Percentiles rank a stretch among this genome's conserved stretches.
Evolutionary conservation across 306 rosid genomes (phyloP).

Genomic region (Dryas alaskensis): DNA sequence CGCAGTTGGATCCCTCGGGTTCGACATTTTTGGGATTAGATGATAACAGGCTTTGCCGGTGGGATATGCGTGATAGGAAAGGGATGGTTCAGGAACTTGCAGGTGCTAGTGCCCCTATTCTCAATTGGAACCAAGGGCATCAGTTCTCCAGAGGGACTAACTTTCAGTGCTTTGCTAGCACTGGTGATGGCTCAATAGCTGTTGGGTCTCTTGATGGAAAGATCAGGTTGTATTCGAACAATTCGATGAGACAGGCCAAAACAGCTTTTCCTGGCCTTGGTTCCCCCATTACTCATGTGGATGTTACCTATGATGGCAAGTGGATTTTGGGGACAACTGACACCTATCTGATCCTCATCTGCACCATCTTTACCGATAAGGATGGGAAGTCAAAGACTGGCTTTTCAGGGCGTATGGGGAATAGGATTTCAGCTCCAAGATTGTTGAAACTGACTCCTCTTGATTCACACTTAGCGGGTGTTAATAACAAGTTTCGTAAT

Average conservation of each 20-base stretch:
- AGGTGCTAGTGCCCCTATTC: slow-evolving; percentile 53
- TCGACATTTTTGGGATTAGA: slow-evolving; percentile 93
- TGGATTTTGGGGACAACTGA: slow-evolving; percentile 96
- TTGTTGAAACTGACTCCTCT: slow-evolving; percentile 87
- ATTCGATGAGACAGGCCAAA: slow-evolving; percentile 87
- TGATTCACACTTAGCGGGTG: slow-evolving; percentile 92
- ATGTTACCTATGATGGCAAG: slow-evolving; percentile 92
- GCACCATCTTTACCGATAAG: slow-evolving; percentile 78
- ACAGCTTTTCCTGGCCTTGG: slow-evolving; percentile 99
- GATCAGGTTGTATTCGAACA: slow-evolving; percentile 78
- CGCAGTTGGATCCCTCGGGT: slow-evolving; percentile 93
- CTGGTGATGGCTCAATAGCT: slow-evolving; percentile 95
- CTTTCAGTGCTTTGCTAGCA: slow-evolving; percentile 93
- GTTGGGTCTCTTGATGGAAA: slow-evolving; percentile 96
- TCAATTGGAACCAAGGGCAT: slow-evolving; percentile 95
- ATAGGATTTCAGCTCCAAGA: slow-evolving; percentile 87
- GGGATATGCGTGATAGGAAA: slow-evolving; percentile 97
- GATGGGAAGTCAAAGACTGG: slow-evolving; percentile 87
- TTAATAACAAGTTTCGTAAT: slow-evolving; percentile 71
- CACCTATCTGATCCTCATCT: slow-evolving; percentile 71
- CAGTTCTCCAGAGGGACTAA: slow-evolving; percentile 93
- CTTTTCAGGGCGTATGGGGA: slow-evolving; percentile 89
- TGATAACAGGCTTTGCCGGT: slow-evolving; percentile 93
- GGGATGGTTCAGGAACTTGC: slow-evolving; percentile 93
- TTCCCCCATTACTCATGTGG: slow-evolving; percentile 87